Percentiles rank a stretch among this genome's conserved stretches.
phyloP scores from a whole-genome alignment of 2,329 filamentous ascomycete genomes.

The Colletotrichum endophyticum region DNA sequence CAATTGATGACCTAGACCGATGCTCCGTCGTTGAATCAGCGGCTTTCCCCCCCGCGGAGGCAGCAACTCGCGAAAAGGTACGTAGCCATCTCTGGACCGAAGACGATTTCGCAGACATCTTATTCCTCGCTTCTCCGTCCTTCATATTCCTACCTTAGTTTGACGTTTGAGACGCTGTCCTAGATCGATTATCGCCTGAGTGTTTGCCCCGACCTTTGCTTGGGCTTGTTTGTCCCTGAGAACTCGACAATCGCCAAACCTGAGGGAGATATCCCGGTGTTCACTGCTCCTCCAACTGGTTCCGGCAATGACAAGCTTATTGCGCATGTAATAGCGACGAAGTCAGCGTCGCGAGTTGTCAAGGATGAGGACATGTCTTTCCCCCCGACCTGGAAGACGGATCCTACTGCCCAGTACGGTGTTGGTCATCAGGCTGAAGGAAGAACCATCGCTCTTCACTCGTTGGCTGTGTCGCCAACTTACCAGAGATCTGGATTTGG shows the following conservation, averaged over 20 bases:
- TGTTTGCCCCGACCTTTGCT: conserved; percentile 30
- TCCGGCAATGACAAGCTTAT: conserved; percentile 23
- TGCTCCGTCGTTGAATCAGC: conserved; percentile 28
- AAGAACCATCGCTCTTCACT: conserved; percentile 31
- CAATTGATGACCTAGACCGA: conserved; percentile 26
- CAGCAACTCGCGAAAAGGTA: conserved; percentile 32
- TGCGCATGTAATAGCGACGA: conserved; percentile 32
- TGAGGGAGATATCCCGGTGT: conserved; percentile 2
- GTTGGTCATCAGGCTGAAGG: conserved; percentile 29
- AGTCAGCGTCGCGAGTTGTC: conserved; percentile 22
- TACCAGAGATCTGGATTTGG: conserved; percentile 30
- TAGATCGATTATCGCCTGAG: conserved; percentile 34
- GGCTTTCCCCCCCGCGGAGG: conserved; percentile 32
- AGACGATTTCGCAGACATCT: not conserved
- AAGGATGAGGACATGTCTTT: conserved; percentile 31
- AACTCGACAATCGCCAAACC: not conserved
- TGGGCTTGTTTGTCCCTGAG: conserved; percentile 26
- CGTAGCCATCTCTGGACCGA: not conserved
- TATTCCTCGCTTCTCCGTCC: not conserved
- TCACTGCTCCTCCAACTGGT: not conserved
- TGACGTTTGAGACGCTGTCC: not conserved
- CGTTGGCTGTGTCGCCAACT: conserved; percentile 29
- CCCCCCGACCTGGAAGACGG: conserved; percentile 27
- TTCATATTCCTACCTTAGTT: not conserved
- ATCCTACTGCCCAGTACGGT: conserved; percentile 7